Evolutionary conservation across 495 filamentous ascomycete species (phyloP).

Genomic region (Penicillium herquei): DNA sequence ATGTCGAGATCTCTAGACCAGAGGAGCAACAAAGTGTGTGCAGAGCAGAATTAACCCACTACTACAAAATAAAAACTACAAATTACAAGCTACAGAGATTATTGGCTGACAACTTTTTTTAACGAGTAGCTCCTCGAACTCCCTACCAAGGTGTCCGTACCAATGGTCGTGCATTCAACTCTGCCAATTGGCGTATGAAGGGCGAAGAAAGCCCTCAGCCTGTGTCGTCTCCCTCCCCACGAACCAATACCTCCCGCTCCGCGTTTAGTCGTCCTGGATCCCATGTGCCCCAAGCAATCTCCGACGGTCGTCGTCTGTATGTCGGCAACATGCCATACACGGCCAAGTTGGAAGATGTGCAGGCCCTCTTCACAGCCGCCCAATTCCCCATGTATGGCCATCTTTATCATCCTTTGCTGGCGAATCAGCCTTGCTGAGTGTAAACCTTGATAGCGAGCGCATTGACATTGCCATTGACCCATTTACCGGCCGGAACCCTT

Average conservation of each 20-base stretch:
- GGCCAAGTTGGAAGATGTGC: conserved; percentile 60
- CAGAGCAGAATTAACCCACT: not conserved
- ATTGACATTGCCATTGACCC: conserved; percentile 69
- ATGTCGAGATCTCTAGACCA: conserved; percentile 30
- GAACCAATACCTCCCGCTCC: conserved; percentile 35
- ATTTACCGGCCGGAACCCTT: conserved; percentile 65
- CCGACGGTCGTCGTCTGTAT: conserved; percentile 53
- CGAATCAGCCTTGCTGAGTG: conserved; percentile 22
- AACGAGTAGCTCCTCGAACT: conserved; percentile 35
- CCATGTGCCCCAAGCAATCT: conserved; percentile 41
- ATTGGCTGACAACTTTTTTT: not conserved
- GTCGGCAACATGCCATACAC: conserved; percentile 68
- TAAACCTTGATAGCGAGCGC: conserved; percentile 43
- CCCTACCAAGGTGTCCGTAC: conserved; percentile 41
- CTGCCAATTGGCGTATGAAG: conserved; percentile 48
- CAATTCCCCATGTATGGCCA: conserved; percentile 44
- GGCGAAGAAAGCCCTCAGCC: conserved; percentile 32
- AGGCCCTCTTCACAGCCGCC: conserved; percentile 50
- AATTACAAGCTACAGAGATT: not conserved
- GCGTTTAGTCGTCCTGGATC: conserved; percentile 37
- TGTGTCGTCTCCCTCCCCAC: conserved; percentile 27
- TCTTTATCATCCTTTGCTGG: not conserved
- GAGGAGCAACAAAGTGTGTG: conserved; percentile 39
- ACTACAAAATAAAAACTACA: not conserved
- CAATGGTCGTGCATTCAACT: conserved; percentile 46